These are phyloP conservation scores for Cutaneotrichosporon arboriforme DNA, from an alignment of 1,284 basidiomycete species.

Conservation along the genomic window DNA sequence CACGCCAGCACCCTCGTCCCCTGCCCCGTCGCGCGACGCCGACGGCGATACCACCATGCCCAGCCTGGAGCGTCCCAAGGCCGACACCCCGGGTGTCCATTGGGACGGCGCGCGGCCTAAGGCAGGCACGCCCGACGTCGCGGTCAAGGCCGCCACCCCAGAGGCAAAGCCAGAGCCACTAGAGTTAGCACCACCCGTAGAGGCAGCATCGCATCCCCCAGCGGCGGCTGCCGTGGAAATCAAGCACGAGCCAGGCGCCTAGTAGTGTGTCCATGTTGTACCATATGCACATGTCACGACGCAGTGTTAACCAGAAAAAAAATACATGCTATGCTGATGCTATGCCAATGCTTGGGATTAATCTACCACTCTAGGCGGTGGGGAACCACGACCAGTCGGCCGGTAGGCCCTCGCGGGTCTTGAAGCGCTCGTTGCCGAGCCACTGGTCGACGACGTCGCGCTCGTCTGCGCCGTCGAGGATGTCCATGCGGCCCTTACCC, in stretches of 20 bases:
- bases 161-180: too few species aligned
- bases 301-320: not conserved
- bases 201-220: too few species aligned
- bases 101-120: too few species aligned
- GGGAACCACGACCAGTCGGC: slow-evolving; percentile 14
- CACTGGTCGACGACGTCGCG: slow-evolving; percentile 37
- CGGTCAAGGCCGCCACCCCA: too few species aligned
- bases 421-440: slow-evolving; percentile 33
- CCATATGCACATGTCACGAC: not conserved
- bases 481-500: slow-evolving; percentile 52
- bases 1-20: slow-evolving; percentile 1
- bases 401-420: slow-evolving; percentile 38
- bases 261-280: slow-evolving; percentile 6
- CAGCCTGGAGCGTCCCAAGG: too few species aligned
- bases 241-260: slow-evolving; percentile 1
- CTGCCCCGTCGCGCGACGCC: not conserved
- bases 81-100: too few species aligned
- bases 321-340: slow-evolving; percentile 1
- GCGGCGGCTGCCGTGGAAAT: not conserved
- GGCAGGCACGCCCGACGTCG: too few species aligned
- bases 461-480: slow-evolving; percentile 50
- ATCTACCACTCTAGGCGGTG: not conserved
- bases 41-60: too few species aligned
- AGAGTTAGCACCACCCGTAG: too few species aligned
- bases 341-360: not conserved